These are phyloP conservation scores for Aspergillus tamarii DNA, from an alignment of 2,329 filamentous ascomycete species.

Conservation along the genomic window DNA sequence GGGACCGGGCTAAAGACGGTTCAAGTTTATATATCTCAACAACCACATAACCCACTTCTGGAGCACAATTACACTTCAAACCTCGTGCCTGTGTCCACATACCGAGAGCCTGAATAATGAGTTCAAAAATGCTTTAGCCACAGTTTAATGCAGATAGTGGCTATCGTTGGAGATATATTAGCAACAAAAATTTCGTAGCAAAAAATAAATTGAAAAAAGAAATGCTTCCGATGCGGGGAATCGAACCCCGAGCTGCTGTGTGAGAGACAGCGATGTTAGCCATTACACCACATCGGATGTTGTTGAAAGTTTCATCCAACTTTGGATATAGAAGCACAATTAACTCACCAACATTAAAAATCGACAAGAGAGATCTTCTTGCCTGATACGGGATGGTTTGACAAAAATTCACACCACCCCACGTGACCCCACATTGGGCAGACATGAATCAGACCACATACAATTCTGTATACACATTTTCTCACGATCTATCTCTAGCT, in stretches of 20 bases:
- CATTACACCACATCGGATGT: conserved; percentile 5
- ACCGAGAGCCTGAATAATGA: too few species aligned
- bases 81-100: too few species aligned
- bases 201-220: not conserved
- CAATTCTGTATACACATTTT: not conserved
- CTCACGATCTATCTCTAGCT: not conserved
- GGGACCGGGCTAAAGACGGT: too few species aligned
- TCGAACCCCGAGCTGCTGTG: conserved; percentile 8
- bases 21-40: too few species aligned
- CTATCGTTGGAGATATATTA: not conserved
- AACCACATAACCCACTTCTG: too few species aligned
- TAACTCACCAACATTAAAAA: too few species aligned
- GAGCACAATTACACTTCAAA: too few species aligned
- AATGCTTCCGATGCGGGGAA: conserved; percentile 5
- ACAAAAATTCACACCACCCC: not conserved
- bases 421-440: conserved; percentile 3
- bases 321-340: not conserved
- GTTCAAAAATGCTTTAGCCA: too few species aligned
- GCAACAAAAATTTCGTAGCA: not conserved
- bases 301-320: rapidly evolving
- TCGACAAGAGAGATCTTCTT: too few species aligned
- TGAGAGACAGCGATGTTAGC: conserved; percentile 8
- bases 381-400: not conserved
- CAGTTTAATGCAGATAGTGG: not conserved
- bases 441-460: not conserved